A percentile compares a stretch with the other conserved stretches of the same genome.
These are phyloP conservation scores for Plantago ovata DNA, from an alignment of 257 asterid species.

Conservation along the genomic window DNA sequence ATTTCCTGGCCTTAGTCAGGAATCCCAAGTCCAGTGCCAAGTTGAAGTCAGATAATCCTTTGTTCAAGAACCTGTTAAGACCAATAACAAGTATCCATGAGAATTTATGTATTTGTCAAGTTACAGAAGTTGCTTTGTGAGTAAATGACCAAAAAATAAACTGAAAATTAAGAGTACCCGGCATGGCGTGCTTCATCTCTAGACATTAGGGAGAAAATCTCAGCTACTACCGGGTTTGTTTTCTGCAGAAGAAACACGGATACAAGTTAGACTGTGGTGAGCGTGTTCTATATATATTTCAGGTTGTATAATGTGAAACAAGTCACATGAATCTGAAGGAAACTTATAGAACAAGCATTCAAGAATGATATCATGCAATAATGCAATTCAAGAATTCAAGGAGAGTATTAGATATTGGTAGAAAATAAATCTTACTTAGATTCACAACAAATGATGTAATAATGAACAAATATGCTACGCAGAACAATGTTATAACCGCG, in stretches of 20 bases:
- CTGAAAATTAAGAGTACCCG: slow-evolving; percentile 42
- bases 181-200: slow-evolving; percentile 97
- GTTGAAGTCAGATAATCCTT: slow-evolving; percentile 86
- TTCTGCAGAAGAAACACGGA: slow-evolving; percentile 47
- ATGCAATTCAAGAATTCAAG: no score
- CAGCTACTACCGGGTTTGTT: slow-evolving; percentile 92
- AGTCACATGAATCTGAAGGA: no score
- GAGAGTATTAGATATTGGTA: no score
- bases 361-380: no score
- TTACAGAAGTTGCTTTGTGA: no score
- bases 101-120: slow-evolving; percentile 9
- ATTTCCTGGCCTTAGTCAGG: slow-evolving; percentile 93
- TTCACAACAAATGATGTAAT: no score
- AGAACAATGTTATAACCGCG: no score
- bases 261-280: slow-evolving; percentile 8
- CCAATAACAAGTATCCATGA: not conserved
- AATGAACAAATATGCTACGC: no score
- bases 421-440: no score
- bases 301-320: not conserved
- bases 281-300: not conserved
- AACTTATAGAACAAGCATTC: no score
- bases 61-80: slow-evolving; percentile 70
- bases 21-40: slow-evolving; percentile 97
- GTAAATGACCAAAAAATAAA: not conserved
- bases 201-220: slow-evolving; percentile 94